Base-by-base conservation (phyloP, 768 basidiomycete species). In the Kwoniella newhampshirensis region DNA sequence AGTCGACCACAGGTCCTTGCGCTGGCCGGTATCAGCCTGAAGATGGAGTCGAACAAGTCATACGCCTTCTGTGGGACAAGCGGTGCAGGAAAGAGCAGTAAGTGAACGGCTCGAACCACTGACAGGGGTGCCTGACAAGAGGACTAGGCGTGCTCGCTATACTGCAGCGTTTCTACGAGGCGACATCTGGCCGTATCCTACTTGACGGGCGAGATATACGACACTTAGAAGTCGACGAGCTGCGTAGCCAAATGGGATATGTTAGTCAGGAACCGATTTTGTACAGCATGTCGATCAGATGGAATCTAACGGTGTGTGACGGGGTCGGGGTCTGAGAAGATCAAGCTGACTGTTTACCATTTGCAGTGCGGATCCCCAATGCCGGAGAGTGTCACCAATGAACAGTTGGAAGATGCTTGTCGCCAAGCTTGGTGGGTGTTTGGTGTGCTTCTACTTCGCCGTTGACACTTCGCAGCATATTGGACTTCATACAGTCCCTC, bases 191-290 rank as follows among this genome's bases (percentile, higher is more conserved):
- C 6, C 59, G 60, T 6, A 60, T 76, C 37, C 44, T 54, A 1
- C 54, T 75, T 17, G 73, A 73, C 51, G 73, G 73, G 1, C 32
- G 46, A 4, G 75, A 76, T 46, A 63, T 70, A 23, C 68, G 75
- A 1, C 45, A 60, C 7, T 51, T 68, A n/a, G 49, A 61, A n/a
- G 49, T 73, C 7, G 43, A 62, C n/a, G 65, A 68, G 1, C 51
- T 71, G 18, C 60, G 70, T 13, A 58, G 47, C 2, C 44, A 60
- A 23, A 70, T 75, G 54, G 70, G 73, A 17, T 71, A 73, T 53
- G 75, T 76, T 40, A 71, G 73, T 23, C 75, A 76, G 45, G 73
- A 75, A 32, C 70, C 75, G 1, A 60, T 72, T 6, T 50, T 76
- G 21, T 76, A 69, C 49, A 71, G 72, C 39, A 74, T 68, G 43